Base-by-base conservation (phyloP, 2,329 filamentous ascomycete species). In the Pseudonectria buxi region DNA sequence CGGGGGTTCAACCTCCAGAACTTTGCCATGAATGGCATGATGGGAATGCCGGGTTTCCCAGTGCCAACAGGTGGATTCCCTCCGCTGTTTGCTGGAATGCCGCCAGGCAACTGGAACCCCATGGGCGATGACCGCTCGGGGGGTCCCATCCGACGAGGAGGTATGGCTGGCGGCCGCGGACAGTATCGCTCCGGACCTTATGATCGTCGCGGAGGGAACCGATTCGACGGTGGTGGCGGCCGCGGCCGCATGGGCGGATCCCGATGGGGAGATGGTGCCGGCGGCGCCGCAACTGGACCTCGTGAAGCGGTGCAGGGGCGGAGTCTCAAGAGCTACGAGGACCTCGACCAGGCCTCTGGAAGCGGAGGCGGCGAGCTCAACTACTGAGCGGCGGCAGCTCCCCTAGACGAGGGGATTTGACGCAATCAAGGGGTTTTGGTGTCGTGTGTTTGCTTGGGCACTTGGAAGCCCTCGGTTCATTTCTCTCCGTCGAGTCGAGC, bases 321-420 rank as follows among this genome's bases (percentile, higher is more conserved):
- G 38, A 95, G 86, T 42, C 67, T 98, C 46, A 95, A 94, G 73
- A 95, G 87, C 60, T 98, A 98, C 57, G 94, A 98, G 61, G 92
- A 98, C 57, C 69, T 98, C 15, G 92, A 98, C 65, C 90, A 94
- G 30, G 82, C 83, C 39, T 79, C 79, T 26, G 78, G 81, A 11
- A 71, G 76, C 25, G 86, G 82, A 27, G 79, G 82, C 27, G 84
- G 86, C 18, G 90, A 95, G 65, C 68, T 96, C 53, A 94, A 96
- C 63, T 96, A 96, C 57, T 96, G 73, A 57, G 29, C 15, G 28
- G 33, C n/a, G n/a, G n/a, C n/a, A n/a, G 9, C 16, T 13, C 5
- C 18, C 15, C 10, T 15, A 2, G 22, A 25, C 12, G 27, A 13
- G 3, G 26, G 16, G 27, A 30, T 22, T 28, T 22, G 33, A 32